Evolutionary conservation across 352 stramenopile species (phyloP).

Genomic region (Phytophthora citrophthora): DNA sequence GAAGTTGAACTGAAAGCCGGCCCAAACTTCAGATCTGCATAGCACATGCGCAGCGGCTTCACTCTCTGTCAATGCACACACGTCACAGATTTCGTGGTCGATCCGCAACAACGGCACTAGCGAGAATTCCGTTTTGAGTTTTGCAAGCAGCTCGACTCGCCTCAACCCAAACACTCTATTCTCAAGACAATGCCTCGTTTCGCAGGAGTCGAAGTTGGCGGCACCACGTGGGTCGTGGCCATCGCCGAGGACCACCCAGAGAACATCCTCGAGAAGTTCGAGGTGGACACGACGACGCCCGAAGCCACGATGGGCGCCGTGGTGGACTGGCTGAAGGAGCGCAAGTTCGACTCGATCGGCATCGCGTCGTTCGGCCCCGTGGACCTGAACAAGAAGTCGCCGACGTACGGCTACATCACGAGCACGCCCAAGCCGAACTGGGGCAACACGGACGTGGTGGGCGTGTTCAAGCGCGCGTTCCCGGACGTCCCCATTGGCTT

Average conservation of each 20-base stretch:
- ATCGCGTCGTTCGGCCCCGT: constrained; percentile 96
- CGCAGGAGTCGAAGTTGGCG: constrained; percentile 80
- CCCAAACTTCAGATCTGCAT: not conserved
- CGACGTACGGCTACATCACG: constrained; percentile 95
- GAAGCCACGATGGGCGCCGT: constrained; percentile 83
- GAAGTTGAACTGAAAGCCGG: not conserved
- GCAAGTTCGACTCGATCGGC: constrained; percentile 84
- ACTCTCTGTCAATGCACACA: too few relatives aligned
- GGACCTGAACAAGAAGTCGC: constrained; percentile 80
- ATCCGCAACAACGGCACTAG: not conserved
- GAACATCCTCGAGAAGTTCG: constrained; percentile 86
- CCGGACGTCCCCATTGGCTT: constrained; percentile 85
- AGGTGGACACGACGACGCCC: constrained; percentile 88
- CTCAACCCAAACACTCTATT: too few relatives aligned
- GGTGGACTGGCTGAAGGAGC: constrained; percentile 83
- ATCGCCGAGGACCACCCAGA: constrained; percentile 87
- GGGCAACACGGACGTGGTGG: constrained; percentile 83
- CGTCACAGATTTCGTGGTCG: too few relatives aligned
- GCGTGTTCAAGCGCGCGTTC: constrained; percentile 79
- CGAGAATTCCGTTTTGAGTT: not conserved
- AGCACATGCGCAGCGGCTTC: too few relatives aligned
- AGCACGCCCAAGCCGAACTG: constrained; percentile 95
- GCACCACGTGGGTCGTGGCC: constrained; percentile 94
- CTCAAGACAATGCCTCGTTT: not conserved
- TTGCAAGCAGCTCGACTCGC: not conserved